phyloP scores from a whole-genome alignment of 441 rosid species.

The Populus trichocarpa region DNA sequence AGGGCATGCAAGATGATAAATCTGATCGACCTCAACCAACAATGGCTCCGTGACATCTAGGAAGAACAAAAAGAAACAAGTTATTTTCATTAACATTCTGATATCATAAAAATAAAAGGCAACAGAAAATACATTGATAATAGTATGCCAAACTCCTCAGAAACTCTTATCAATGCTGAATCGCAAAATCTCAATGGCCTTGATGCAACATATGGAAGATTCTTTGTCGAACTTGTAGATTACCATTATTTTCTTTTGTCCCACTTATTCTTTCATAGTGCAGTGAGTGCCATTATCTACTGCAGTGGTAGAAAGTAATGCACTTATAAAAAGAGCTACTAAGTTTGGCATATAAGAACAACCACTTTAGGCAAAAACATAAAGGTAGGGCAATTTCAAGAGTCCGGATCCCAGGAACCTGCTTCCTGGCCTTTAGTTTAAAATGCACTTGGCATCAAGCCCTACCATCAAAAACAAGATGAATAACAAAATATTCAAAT shows the following conservation, averaged over 20 bases:
- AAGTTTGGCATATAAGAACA: background rate
- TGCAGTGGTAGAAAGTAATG: background rate
- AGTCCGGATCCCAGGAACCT: background rate
- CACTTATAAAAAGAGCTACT: background rate
- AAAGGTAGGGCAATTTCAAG: background rate
- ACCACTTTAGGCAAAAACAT: background rate
- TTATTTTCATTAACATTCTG: background rate
- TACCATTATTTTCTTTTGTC: background rate
- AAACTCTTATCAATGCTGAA: background rate
- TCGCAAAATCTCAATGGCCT: background rate
- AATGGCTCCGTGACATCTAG: conserved; percentile 85
- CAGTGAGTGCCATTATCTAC: background rate
- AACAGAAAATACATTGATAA: background rate
- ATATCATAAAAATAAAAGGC: conserved; percentile 2
- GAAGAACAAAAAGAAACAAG: conserved; percentile 3
- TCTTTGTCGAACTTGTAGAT: background rate
- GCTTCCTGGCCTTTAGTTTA: background rate
- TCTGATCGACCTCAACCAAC: conserved; percentile 77
- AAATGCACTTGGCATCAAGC: background rate
- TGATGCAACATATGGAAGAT: background rate
- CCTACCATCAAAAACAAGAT: background rate
- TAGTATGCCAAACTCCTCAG: background rate
- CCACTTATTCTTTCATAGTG: background rate
- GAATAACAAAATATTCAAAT: background rate
- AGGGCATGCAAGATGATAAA: conserved; percentile 96